These are phyloP conservation scores for Periconia sp. DNA, from an alignment of 2,329 filamentous ascomycete species.

Conservation along the genomic window DNA sequence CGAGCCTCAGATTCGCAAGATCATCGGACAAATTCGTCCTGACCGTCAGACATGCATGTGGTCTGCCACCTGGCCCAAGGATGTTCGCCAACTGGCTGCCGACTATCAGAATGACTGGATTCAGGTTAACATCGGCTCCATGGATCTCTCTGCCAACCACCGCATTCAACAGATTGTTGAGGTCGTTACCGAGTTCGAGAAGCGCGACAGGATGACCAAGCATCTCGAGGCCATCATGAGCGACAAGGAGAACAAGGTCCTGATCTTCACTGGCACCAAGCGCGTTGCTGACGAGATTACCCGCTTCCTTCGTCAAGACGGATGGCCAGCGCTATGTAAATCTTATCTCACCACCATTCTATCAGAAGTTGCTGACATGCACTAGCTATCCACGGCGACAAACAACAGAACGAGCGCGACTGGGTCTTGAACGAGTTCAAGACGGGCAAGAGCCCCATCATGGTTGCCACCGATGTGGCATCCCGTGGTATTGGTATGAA, in stretches of 20 bases:
- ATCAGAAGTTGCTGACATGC: conserved; percentile 45
- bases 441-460: conserved; percentile 98
- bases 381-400: conserved; percentile 95
- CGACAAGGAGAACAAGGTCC: conserved; percentile 90
- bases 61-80: conserved; percentile 99
- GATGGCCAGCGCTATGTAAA: conserved; percentile 95
- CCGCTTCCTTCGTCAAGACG: conserved; percentile 94
- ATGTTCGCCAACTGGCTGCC: conserved; percentile 87
- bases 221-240: conserved; percentile 98
- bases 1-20: conserved; percentile 99
- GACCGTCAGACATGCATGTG: conserved; percentile 99
- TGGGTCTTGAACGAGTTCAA: conserved; percentile 99
- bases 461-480: conserved; percentile 99
- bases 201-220: conserved; percentile 96
- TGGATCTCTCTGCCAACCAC: conserved; percentile 96
- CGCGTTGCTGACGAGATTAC: conserved; percentile 98
- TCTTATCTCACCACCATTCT: conserved; percentile 27
- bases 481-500: conserved; percentile 99
- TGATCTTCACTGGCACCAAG: conserved; percentile 87
- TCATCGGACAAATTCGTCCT: conserved; percentile 94
- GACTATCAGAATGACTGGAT: conserved; percentile 97
- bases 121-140: conserved; percentile 97
- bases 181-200: conserved; percentile 94
- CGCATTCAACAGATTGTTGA: conserved; percentile 98
- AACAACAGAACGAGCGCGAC: conserved; percentile 99